A percentile compares a stretch with the other conserved stretches of the same genome.
These are phyloP conservation scores for Lagenidium sp. DNA, from an alignment of 352 stramenopile species.

Conservation along the genomic window DNA sequence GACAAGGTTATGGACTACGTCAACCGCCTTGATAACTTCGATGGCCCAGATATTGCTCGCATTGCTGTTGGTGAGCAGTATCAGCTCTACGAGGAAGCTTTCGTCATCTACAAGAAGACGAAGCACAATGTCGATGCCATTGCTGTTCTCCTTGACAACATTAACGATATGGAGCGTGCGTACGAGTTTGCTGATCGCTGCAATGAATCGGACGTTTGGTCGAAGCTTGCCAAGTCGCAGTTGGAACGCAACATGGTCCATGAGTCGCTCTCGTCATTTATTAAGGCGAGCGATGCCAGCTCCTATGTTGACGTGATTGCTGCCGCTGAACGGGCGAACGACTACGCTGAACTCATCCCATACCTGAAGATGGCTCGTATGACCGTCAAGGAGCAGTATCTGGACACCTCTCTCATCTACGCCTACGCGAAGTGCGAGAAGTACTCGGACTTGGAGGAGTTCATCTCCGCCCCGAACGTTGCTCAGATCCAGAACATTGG, in stretches of 20 bases:
- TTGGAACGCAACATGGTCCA: conserved; percentile 94
- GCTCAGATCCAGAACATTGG: conserved; percentile 99
- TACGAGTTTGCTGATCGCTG: conserved; percentile 99
- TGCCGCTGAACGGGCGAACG: conserved; percentile 93
- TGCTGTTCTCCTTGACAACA: conserved; percentile 90
- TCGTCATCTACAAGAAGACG: conserved; percentile 99
- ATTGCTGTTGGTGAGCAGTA: conserved; percentile 98
- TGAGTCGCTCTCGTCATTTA: conserved; percentile 98
- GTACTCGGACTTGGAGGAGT: conserved; percentile 98
- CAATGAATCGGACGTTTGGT: conserved; percentile 98
- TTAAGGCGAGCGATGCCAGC: conserved; percentile 97
- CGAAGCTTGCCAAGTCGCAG: conserved; percentile 97
- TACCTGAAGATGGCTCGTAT: conserved; percentile 99
- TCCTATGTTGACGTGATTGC: conserved; percentile 98
- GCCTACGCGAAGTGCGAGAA: conserved; percentile 98
- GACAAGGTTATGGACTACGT: conserved; percentile 99
- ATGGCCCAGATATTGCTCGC: conserved; percentile 98
- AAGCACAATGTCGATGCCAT: conserved; percentile 96
- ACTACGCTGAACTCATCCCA: conserved; percentile 96
- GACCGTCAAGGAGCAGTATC: conserved; percentile 98
- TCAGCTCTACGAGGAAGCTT: conserved; percentile 99
- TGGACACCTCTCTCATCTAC: conserved; percentile 99
- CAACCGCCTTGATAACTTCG: conserved; percentile 99
- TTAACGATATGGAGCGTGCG: conserved; percentile 97
- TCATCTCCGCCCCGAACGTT: conserved; percentile 99